Percentiles rank a stretch among this genome's conserved stretches.
These are phyloP conservation scores for Kazachstania sp. DNA, from an alignment of 1,139 yeast genomes.

Conservation along the genomic window DNA sequence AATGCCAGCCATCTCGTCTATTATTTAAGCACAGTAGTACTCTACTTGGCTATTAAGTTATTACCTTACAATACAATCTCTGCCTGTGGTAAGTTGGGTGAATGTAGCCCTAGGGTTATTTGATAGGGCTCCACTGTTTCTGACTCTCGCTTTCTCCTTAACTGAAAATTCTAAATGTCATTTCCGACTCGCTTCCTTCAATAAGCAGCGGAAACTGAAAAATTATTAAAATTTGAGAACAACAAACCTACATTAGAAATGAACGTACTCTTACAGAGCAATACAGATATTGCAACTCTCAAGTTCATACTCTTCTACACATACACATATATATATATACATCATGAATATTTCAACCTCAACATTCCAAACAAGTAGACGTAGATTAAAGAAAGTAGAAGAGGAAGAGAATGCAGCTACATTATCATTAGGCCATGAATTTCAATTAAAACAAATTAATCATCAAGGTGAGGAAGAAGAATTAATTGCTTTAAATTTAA, in stretches of 20 bases:
- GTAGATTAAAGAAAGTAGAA: conserved; percentile 60
- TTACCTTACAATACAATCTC: too few species aligned
- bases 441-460: conserved; percentile 69
- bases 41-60: too few species aligned
- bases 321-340: background rate
- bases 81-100: too few species aligned
- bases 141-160: too few species aligned
- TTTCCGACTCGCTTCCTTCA: too few species aligned
- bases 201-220: background rate
- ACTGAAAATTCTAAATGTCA: too few species aligned
- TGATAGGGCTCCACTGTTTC: too few species aligned
- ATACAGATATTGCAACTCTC: too few species aligned
- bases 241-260: background rate
- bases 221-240: background rate
- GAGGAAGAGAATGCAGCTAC: conserved; percentile 86
- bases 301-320: background rate
- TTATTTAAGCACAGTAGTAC: too few species aligned
- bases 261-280: too few species aligned
- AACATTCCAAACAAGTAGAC: conserved; percentile 73
- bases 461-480: conserved; percentile 73
- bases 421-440: conserved; percentile 86
- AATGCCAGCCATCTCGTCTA: too few species aligned
- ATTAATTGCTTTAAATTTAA: conserved; percentile 73
- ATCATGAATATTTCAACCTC: conserved; percentile 83
- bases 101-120: too few species aligned